Conservation (phyloP, 192 early-diverging fungal species). For the Gonapodya prolifera region DNA sequence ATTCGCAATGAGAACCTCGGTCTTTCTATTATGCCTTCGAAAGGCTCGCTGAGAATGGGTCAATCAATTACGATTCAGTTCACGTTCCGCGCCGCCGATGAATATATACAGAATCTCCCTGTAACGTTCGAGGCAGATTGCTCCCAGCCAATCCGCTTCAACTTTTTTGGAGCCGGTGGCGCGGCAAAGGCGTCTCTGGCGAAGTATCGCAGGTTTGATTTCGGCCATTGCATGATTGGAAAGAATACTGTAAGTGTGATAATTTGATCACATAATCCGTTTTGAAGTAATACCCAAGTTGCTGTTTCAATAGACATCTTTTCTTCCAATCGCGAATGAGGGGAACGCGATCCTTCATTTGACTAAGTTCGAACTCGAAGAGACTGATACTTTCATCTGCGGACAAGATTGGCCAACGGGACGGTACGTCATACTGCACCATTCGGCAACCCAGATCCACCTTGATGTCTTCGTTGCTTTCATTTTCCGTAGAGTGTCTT, state of each 20-base stretch:
- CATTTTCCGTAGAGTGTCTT: slow-evolving; percentile 18
- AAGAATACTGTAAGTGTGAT: slow-evolving; percentile 31
- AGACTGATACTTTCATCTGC: slow-evolving; percentile 47
- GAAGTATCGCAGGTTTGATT: slow-evolving; percentile 45
- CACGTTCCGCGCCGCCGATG: slow-evolving; percentile 37
- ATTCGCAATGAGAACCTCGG: slow-evolving; percentile 30
- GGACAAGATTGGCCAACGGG: slow-evolving; percentile 24
- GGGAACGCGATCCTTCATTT: slow-evolving; percentile 51
- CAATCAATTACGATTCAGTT: slow-evolving; percentile 33
- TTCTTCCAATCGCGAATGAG: slow-evolving; percentile 45
- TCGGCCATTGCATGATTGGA: slow-evolving; percentile 55
- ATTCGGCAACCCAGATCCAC: neutral
- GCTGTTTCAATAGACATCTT: slow-evolving; percentile 12
- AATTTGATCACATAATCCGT: neutral
- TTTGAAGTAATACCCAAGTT: neutral
- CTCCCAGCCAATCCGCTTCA: slow-evolving; percentile 44
- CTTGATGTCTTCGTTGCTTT: neutral
- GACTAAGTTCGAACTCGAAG: slow-evolving; percentile 34
- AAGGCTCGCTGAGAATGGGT: slow-evolving; percentile 34
- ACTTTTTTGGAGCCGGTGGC: slow-evolving; percentile 47
- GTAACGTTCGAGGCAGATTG: slow-evolving; percentile 44
- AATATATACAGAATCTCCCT: slow-evolving; percentile 31
- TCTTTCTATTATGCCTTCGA: slow-evolving; percentile 25
- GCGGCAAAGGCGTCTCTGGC: slow-evolving; percentile 37
- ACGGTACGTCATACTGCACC: neutral